Evolutionary conservation across 2,329 filamentous ascomycete genomes (phyloP).

Genomic region (Fusarium temperatum): DNA sequence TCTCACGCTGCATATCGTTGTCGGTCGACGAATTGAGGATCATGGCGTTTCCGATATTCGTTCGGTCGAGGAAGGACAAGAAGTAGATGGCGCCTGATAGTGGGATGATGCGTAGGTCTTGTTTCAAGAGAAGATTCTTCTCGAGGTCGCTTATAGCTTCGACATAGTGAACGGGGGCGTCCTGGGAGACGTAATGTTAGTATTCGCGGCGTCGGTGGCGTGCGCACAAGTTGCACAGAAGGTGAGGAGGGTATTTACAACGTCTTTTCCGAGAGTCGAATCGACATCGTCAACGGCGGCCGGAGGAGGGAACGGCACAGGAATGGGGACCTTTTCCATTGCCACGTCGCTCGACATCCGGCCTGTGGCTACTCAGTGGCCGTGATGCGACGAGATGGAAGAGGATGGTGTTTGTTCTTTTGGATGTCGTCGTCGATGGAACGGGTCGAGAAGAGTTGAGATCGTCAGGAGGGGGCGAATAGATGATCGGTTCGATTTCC

Average conservation of each 20-base stretch:
- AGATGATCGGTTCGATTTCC: background rate
- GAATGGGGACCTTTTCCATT: conserved; percentile 33
- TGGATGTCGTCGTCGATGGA: background rate
- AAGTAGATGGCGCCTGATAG: conserved; percentile 72
- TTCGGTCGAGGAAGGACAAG: conserved; percentile 72
- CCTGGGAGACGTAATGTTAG: conserved; percentile 29
- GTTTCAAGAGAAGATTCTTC: conserved; percentile 60
- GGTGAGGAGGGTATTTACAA: conserved; percentile 21
- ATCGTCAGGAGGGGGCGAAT: conserved; percentile 23
- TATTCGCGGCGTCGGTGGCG: background rate
- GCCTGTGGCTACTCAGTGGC: conserved; percentile 19
- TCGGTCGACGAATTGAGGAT: conserved; percentile 68
- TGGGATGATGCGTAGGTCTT: conserved; percentile 71
- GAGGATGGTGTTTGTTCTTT: background rate
- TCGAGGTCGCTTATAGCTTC: conserved; percentile 43
- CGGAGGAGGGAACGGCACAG: conserved; percentile 39
- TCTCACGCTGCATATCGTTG: conserved; percentile 70
- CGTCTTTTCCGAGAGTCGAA: conserved; percentile 39
- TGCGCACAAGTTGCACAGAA: background rate
- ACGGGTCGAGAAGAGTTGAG: background rate
- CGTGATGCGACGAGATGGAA: conserved; percentile 7
- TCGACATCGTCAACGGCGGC: conserved; percentile 41
- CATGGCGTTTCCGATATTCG: conserved; percentile 76
- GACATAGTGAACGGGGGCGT: conserved; percentile 30
- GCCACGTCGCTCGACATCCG: conserved; percentile 32